Evolutionary conservation across 202 grass and related monocot species (phyloP).

Genomic region (Zoysia matrella): DNA sequence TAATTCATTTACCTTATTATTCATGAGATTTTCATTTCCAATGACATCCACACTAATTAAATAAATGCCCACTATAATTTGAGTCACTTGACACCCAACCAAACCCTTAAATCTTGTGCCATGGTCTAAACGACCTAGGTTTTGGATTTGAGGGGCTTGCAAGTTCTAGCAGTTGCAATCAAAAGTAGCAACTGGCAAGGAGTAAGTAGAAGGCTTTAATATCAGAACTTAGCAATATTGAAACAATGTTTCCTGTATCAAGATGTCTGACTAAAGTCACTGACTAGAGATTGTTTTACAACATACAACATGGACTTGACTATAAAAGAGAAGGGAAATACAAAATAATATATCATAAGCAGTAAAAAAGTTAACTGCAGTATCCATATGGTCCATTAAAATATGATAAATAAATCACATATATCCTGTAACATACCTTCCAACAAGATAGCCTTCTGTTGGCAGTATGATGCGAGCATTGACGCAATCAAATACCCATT

Average conservation of each 20-base stretch:
- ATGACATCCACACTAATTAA: too few relatives aligned
- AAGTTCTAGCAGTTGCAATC: slow-evolving; percentile 4
- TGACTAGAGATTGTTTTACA: neutral
- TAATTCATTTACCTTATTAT: neutral
- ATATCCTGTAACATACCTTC: slow-evolving; percentile 65
- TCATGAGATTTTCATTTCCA: neutral
- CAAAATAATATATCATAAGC: neutral
- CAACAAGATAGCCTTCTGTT: slow-evolving; percentile 76
- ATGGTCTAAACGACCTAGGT: neutral
- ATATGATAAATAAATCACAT: slow-evolving; percentile 5
- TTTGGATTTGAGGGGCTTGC: neutral
- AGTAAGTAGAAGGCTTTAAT: too few relatives aligned
- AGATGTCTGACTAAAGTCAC: neutral
- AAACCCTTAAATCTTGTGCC: neutral
- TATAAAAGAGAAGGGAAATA: neutral
- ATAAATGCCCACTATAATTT: too few relatives aligned
- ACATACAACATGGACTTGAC: too few relatives aligned
- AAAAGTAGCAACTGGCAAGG: too few relatives aligned
- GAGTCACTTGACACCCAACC: too few relatives aligned
- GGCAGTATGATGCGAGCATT: slow-evolving; percentile 61
- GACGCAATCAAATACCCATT: too few relatives aligned
- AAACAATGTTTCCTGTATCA: neutral
- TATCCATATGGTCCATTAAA: neutral
- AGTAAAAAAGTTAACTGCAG: neutral
- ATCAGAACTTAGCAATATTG: neutral